Conservation (phyloP, 2,329 filamentous ascomycete species). For the Ophiostoma perfectum region DNA sequence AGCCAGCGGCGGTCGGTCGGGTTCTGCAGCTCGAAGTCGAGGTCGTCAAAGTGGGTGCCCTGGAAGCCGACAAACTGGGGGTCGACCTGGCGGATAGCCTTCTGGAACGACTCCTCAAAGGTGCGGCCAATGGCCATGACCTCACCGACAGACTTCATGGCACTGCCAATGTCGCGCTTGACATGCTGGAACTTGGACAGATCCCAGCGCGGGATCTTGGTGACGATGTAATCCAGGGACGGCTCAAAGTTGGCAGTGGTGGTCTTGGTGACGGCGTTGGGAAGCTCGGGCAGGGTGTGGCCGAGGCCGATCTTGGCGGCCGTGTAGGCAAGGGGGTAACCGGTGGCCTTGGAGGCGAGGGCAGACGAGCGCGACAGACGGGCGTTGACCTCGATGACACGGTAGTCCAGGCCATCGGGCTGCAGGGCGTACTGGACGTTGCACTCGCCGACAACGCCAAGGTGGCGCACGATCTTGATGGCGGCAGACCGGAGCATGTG, state of each 20-base stretch:
- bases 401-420: constrained; percentile 91
- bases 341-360: constrained; percentile 92
- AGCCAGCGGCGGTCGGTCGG: constrained; percentile 96
- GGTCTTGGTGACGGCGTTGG: constrained; percentile 96
- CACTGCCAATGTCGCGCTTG: constrained; percentile 91
- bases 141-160: constrained; percentile 99
- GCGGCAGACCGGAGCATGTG: constrained; percentile 98
- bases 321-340: constrained; percentile 92
- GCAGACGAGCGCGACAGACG: constrained; percentile 93
- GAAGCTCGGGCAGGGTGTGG: constrained; percentile 88
- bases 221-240: constrained; percentile 94
- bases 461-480: constrained; percentile 92
- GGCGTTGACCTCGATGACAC: constrained; percentile 98
- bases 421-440: constrained; percentile 99
- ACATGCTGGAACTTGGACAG: constrained; percentile 98
- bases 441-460: constrained; percentile 96
- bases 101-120: constrained; percentile 98
- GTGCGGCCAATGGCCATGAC: constrained; percentile 99
- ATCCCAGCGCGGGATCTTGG: constrained; percentile 98
- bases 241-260: constrained; percentile 99
- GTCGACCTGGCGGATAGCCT: constrained; percentile 95
- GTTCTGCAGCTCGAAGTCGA: constrained; percentile 84
- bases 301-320: constrained; percentile 97
- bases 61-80: constrained; percentile 89
- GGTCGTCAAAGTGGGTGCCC: constrained; percentile 86